Evolutionary conservation across 805 yeast genomes (phyloP), one percentile per base, ranked within the genome.

Genomic region (Lipomyces spencermartinsiae): DNA sequence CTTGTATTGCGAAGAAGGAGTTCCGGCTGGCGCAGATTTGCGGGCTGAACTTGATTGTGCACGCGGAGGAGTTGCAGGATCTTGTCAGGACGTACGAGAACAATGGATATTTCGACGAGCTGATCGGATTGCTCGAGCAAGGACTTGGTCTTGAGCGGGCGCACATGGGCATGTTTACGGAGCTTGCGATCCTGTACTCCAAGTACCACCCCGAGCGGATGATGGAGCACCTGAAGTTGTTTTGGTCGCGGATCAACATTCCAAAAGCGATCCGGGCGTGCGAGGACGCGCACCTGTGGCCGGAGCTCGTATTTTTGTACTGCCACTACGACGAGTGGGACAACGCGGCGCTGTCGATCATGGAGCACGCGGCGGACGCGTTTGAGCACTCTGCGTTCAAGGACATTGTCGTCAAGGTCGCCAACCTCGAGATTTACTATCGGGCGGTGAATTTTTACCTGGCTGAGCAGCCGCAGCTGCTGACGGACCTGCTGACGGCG

Each of bases 281-380:
- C 76, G 98, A 94, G 80, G 87, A 83, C 66, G 95, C 97, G 54
- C 99, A 95, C 78, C 83, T 95, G 77, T 95, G 98, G 93, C 95
- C 96, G 25, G 99, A 95, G 82, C 84, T 94, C 74, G 92, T 95
- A 66, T 95, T 95, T 88, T 83, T 95, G 79, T 94, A 94, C 82
- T 93, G 97, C 78, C 99, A 95, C 80, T 95, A 95, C 79, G 99
- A 95, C 78, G 99, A 95, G 82, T 95, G 97, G 97, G 99, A 95
- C 80, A 95, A 95, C 80, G 99, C 99, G 69, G 93, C 97, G 46
- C 85, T 95, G 78, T 88, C 97, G 16, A 92, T 95, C 93, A 95
- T 95, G 84, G 98, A 95, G 79, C 92, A 88, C 78, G 89, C 97
- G 2, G 92, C 96, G 69, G 90, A 90, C 74, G 93, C 97, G 19